Conservation (phyloP, 352 stramenopile genomes). For the Pythium insidiosum region DNA sequence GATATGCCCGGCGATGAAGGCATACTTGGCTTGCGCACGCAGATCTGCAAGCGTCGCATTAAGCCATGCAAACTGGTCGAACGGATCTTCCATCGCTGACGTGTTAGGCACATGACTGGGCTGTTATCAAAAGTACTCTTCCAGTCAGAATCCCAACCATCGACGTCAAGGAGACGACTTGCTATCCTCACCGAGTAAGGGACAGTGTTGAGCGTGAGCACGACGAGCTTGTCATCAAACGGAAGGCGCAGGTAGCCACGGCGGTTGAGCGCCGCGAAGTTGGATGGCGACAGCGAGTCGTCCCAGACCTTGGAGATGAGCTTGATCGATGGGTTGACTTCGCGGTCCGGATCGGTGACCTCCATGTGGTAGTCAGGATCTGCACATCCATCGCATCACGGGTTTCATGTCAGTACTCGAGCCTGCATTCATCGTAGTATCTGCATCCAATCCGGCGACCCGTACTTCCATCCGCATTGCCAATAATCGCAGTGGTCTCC, state of each 20-base stretch:
- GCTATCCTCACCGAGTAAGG: conserved; percentile 55
- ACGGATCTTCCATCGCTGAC: conserved; percentile 64
- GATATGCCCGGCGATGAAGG: conserved; percentile 89
- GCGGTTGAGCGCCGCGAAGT: conserved; percentile 47
- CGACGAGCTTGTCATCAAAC: conserved; percentile 47
- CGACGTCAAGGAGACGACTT: not conserved
- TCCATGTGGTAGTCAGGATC: conserved; percentile 72
- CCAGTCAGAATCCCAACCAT: not conserved
- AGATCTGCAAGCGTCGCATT: conserved; percentile 57
- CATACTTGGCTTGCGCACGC: conserved; percentile 29
- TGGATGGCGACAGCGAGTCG: conserved; percentile 31
- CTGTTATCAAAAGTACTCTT: conserved; percentile 15
- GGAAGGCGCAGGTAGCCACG: conserved; percentile 58
- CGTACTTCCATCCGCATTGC: conserved; percentile 70
- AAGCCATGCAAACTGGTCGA: conserved; percentile 88
- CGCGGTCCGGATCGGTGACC: conserved; percentile 42
- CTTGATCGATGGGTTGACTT: conserved; percentile 48
- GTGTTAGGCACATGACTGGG: conserved; percentile 72
- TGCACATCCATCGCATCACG: conserved; percentile 8
- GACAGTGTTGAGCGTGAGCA: conserved; percentile 78
- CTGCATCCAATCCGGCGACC: not conserved
- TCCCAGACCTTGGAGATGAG: conserved; percentile 44
- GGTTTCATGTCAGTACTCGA: no score
- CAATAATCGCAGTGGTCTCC: conserved; percentile 68
- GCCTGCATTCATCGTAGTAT: no score